phyloP scores from a whole-genome alignment of 139 green algal genomes.

The Closterium sp. region DNA sequence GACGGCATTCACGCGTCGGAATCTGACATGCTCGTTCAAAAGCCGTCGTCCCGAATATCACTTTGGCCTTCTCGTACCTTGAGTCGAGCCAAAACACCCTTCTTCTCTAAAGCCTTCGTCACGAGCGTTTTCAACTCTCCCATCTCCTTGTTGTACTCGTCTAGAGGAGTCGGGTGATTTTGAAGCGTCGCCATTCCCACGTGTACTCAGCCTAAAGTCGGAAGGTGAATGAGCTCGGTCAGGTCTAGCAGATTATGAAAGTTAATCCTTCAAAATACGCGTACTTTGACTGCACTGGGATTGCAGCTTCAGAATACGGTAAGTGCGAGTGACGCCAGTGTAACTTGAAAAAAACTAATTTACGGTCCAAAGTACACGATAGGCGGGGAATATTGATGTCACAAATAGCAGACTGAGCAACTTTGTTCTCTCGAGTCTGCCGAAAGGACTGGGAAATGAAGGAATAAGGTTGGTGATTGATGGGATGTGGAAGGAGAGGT shows the following conservation, averaged over 20 bases:
- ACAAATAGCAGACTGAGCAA: not conserved
- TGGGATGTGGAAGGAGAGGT: not conserved
- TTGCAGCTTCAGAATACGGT: no score
- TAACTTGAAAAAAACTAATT: not conserved
- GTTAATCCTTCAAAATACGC: not conserved
- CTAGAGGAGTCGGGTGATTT: not conserved
- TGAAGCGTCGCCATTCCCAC: not conserved
- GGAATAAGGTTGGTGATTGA: no score
- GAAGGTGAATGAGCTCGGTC: not conserved
- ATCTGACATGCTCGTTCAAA: no score
- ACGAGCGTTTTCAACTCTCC: conserved; percentile 39
- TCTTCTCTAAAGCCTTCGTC: conserved; percentile 43
- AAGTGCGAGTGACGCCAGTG: no score
- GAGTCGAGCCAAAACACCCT: conserved; percentile 37
- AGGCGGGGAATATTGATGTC: not conserved
- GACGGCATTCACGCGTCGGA: no score
- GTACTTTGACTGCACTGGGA: not conserved
- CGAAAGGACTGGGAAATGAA: not conserved
- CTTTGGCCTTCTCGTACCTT: conserved; percentile 8
- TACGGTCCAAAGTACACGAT: not conserved
- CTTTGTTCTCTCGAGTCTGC: not conserved
- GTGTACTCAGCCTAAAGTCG: not conserved
- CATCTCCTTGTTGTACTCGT: conserved; percentile 34
- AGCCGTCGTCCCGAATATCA: no score
- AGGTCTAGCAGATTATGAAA: not conserved